phyloP scores from a whole-genome alignment of 495 filamentous ascomycete species.

The Hypoxylon perforatum region DNA sequence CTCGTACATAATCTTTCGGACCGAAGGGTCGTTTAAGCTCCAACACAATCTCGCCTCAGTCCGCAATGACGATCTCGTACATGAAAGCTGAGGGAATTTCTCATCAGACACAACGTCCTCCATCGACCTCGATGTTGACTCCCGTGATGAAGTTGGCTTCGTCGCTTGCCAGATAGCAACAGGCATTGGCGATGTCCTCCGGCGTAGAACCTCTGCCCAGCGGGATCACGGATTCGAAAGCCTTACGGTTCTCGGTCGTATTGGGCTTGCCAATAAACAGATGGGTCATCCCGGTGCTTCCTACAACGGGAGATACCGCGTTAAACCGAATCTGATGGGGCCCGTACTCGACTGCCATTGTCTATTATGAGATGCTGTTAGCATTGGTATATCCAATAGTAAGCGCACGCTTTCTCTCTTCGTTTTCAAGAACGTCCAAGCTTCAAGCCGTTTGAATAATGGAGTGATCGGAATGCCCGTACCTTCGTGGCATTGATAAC shows the following conservation, averaged over 20 bases:
- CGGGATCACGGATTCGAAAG: constrained; percentile 74
- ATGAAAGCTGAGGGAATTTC: constrained; percentile 1
- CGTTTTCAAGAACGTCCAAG: not conserved
- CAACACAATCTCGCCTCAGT: not conserved
- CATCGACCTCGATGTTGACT: constrained; percentile 69
- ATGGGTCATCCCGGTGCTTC: constrained; percentile 72
- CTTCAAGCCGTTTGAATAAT: not conserved
- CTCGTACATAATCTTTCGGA: constrained; percentile 21
- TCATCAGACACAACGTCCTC: constrained; percentile 57
- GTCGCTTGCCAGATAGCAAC: constrained; percentile 72
- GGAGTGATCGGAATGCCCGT: not conserved
- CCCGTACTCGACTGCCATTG: constrained; percentile 75
- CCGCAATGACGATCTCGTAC: not conserved
- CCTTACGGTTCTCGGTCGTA: constrained; percentile 74
- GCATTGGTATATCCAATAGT: not conserved
- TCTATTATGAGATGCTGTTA: constrained; percentile 47
- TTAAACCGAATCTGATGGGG: constrained; percentile 74
- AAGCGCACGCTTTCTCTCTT: not conserved
- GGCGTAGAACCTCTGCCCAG: constrained; percentile 72
- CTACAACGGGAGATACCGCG: constrained; percentile 69
- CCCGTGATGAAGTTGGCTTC: constrained; percentile 79
- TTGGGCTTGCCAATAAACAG: constrained; percentile 74
- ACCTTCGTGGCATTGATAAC: constrained; percentile 67
- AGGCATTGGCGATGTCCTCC: constrained; percentile 74
- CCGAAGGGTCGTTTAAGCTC: constrained; percentile 10